Evolutionary conservation across 257 asterid genomes (phyloP), one percentile per base, ranked within the genome.

Genomic region (Forsythia suspensa): DNA sequence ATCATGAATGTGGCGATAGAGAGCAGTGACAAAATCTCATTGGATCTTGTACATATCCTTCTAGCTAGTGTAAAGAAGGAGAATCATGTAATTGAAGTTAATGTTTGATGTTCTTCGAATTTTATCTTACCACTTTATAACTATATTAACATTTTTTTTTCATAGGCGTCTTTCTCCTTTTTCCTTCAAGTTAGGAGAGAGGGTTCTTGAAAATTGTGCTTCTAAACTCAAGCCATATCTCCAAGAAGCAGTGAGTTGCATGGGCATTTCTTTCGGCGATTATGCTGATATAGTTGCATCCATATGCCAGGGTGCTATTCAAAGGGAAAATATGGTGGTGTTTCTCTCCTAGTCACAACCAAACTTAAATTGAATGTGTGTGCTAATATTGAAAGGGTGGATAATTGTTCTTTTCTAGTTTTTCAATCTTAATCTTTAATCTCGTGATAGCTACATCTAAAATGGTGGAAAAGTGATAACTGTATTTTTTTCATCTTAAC

Each of bases 1-100:
- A 80, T 87, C 76, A 87, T 87, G 88, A 80, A 70, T 59, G 75
- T 51, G 81, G 74, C 85, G 42, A 72, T 87, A 70, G 80, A 76
- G 5, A 86, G 80, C 63, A 77, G 85, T 73, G 88, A 87, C 68
- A 85, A 87, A 16, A 72, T 84, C 51, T 78, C 85, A 46, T 24
- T 70, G 13, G 87, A 76, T 71, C 84, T 84, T 41, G 57, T 87
- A 41, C 79, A 61, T 77, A 75, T 80, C 41, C 85, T 87, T 73
- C 73, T 87, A 43, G 61, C 80, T 75, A 82, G 87, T 73, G 82
- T 84, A 43, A 76, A 72, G 73, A 84, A 78, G 80, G 81, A 80
- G 80, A 84, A 82, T 75, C 82, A 78, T 84, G 90, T 77, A 76
- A 67, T 29, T 44, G 42, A 42, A 67, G 20, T 15, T 20, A 52